Evolutionary conservation across 345 rosid species (phyloP), one percentile per base, ranked within the genome.

Genomic region (Syzygium oleosum): DNA sequence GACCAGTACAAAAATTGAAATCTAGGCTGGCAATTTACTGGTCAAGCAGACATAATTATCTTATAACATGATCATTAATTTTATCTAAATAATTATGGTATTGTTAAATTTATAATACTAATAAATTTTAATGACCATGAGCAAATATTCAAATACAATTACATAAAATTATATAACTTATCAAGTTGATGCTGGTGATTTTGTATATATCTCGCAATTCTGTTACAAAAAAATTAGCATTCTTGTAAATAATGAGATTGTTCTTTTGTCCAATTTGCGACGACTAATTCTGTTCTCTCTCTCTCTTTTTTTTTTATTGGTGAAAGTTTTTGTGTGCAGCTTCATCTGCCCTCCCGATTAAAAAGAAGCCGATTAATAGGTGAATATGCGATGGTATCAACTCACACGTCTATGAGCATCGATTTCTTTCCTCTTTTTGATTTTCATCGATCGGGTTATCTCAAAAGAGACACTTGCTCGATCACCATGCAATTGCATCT

Each of bases 61-160:
- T 59, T 25, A 59, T 27, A n/a, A 27, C 29, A 59, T 59, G 29
- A 59, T n/a, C 16, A 59, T 27, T 59, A 59, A 27, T 59, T 1
- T 59, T 29, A 59, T 59, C 15, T 59, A 59, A 59, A 11, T 59
- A 5, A 59, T 51, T 27, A 59, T 59, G 31, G 27, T 59, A 11
- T 0, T 27, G 16, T 12, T 14, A 59, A n/a, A n/a, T 61, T 4
- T 0, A 61, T 5, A 61, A n/a, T 13, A 27, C 29, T 5, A n/a
- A 61, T 9, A 61, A 61, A 13, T 61, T 73, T 38, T 38, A 25
- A 38, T 19, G 80, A 73, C 27, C 49, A 38, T 4, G 49, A 73
- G 13, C 27, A 2, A 25, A 23, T 25, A 56, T 38, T 38, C 49
- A 38, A 38, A 73, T 1, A 14, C 9, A 34, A 8, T 73, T 31